Evolutionary conservation across 176 grass and related monocot genomes (phyloP).

Genomic region (Rhynchospora pubera): DNA sequence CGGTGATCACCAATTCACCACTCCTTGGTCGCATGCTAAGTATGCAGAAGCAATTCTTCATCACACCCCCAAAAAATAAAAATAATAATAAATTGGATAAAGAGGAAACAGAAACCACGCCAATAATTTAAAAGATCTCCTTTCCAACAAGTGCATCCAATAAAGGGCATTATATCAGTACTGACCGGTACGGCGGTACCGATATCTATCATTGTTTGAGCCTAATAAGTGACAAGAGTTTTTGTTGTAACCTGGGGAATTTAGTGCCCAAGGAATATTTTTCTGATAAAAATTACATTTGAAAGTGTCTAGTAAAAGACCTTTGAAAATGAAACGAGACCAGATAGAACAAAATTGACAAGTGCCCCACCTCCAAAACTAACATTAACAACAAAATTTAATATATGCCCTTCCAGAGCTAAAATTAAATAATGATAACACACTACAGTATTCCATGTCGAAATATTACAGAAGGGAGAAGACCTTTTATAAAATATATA

Average conservation of each 20-base stretch:
- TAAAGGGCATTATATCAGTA: neutral
- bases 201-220: neutral
- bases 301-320: neutral
- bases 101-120: neutral
- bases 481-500: constrained; percentile 12
- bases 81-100: neutral
- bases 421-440: constrained; percentile 15
- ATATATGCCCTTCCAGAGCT: neutral
- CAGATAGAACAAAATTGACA: neutral
- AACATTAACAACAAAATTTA: neutral
- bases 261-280: neutral
- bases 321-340: neutral
- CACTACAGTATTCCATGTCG: constrained; percentile 19
- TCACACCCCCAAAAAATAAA: neutral
- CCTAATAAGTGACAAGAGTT: neutral
- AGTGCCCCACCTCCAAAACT: neutral
- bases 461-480: constrained; percentile 20
- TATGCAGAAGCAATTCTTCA: neutral
- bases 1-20: neutral
- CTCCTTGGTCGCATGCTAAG: neutral
- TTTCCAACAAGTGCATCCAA: neutral
- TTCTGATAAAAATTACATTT: neutral
- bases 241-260: neutral
- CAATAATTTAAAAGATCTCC: neutral
- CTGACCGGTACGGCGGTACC: no score